Conservation (phyloP, 2,329 filamentous ascomycete species). For the Microdochium nivale region DNA sequence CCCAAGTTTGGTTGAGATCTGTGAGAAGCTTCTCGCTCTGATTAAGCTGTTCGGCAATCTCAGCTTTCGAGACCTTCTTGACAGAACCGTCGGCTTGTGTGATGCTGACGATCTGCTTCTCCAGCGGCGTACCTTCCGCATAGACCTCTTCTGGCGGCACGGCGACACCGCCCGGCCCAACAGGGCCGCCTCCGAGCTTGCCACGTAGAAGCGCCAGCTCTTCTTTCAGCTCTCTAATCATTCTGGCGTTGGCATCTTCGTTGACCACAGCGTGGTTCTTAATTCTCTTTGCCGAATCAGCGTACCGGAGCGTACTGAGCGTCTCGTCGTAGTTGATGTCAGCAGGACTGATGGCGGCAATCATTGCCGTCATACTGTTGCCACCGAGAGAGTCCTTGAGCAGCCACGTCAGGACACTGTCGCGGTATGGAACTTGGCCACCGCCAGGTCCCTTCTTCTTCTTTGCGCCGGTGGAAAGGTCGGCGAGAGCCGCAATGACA, state of each 20-base stretch:
- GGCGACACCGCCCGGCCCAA: slow-evolving; percentile 25
- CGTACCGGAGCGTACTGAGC: slow-evolving; percentile 87
- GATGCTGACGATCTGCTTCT: slow-evolving; percentile 95
- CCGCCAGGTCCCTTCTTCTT: slow-evolving; percentile 67
- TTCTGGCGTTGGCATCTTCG: slow-evolving; percentile 95
- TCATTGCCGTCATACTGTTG: slow-evolving; percentile 99
- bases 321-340: slow-evolving; percentile 99
- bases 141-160: slow-evolving; percentile 72
- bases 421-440: slow-evolving; percentile 85
- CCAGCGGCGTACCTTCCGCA: slow-evolving; percentile 81
- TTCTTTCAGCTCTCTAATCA: slow-evolving; percentile 97
- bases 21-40: slow-evolving; percentile 95
- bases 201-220: slow-evolving; percentile 78
- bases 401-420: slow-evolving; percentile 93
- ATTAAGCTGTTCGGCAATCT: slow-evolving; percentile 92
- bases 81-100: slow-evolving; percentile 74
- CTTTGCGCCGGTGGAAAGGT: slow-evolving; percentile 77
- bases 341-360: slow-evolving; percentile 94
- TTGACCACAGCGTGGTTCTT: slow-evolving; percentile 99
- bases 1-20: slow-evolving; percentile 98
- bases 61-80: slow-evolving; percentile 95
- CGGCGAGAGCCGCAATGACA: slow-evolving; percentile 92
- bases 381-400: slow-evolving; percentile 94
- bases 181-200: slow-evolving; percentile 61
- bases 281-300: slow-evolving; percentile 95